Percentiles rank a stretch among this genome's conserved stretches.
phyloP scores from a whole-genome alignment of 2,329 filamentous ascomycete genomes.

The Apiospora kogelbergensis region DNA sequence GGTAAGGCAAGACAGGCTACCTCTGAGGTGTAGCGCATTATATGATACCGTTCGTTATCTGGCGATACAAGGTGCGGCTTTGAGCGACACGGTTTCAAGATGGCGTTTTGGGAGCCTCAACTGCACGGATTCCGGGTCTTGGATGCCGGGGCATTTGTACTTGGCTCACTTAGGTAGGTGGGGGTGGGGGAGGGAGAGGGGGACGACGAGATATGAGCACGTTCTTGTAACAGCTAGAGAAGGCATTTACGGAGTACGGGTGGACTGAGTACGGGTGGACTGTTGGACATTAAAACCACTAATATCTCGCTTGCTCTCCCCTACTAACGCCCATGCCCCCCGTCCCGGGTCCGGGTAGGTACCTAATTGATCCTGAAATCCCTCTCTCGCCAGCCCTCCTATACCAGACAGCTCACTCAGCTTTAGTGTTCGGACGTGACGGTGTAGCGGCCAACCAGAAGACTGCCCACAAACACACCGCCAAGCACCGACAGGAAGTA shows the following conservation, averaged over 20 bases:
- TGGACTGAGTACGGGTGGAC: too few species aligned
- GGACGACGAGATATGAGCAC: neutral
- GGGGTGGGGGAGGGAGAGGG: neutral
- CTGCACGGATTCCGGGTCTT: neutral
- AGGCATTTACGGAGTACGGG: too few species aligned
- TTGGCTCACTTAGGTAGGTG: neutral
- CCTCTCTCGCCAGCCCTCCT: too few species aligned
- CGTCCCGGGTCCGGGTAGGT: too few species aligned
- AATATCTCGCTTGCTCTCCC: neutral
- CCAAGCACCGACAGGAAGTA: conserved; percentile 33
- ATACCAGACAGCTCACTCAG: neutral
- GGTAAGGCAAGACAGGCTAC: neutral
- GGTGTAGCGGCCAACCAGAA: conserved; percentile 72
- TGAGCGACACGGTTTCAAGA: neutral
- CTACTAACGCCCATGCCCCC: neutral
- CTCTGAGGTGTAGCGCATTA: neutral
- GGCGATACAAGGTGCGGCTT: neutral
- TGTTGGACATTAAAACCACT: neutral
- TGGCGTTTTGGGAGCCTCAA: neutral
- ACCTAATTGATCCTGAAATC: neutral
- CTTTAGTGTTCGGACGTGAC: conserved; percentile 48
- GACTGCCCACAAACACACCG: conserved; percentile 75
- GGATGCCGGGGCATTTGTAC: neutral
- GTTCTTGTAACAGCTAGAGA: neutral
- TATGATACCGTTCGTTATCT: neutral